These are phyloP conservation scores for Ampelomyces quisqualis DNA, from an alignment of 2,329 filamentous ascomycete genomes.

Conservation along the genomic window DNA sequence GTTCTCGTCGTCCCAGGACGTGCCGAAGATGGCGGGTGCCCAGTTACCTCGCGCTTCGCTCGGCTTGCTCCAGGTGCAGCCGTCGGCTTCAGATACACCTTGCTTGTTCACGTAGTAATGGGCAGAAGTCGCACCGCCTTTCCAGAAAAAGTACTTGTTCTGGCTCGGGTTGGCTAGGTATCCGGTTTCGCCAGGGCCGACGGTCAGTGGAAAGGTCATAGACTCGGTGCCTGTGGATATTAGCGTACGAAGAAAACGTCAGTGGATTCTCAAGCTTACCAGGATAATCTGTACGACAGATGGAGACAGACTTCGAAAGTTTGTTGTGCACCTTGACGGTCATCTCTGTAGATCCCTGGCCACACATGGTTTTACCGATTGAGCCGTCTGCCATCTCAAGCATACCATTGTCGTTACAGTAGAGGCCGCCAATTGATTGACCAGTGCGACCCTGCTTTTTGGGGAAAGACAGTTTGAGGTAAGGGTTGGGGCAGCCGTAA, in stretches of 20 bases:
- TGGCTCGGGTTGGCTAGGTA: slow-evolving; percentile 75
- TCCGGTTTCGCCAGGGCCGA: slow-evolving; percentile 59
- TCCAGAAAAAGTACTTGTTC: slow-evolving; percentile 73
- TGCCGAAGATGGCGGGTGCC: slow-evolving; percentile 82
- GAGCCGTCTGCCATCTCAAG: slow-evolving; percentile 64
- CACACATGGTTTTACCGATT: slow-evolving; percentile 71
- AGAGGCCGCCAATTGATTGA: slow-evolving; percentile 85
- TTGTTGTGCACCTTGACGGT: slow-evolving; percentile 73
- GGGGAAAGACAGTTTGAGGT: slow-evolving; percentile 92
- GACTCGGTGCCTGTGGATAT: slow-evolving; percentile 63
- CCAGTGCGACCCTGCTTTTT: slow-evolving; percentile 71
- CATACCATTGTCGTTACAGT: slow-evolving; percentile 75
- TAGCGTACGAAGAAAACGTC: background rate
- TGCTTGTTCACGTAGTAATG: slow-evolving; percentile 96
- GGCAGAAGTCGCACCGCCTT: slow-evolving; percentile 73
- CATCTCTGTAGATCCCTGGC: slow-evolving; percentile 64
- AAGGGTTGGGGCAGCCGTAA: slow-evolving; percentile 87
- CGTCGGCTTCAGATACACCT: slow-evolving; percentile 65
- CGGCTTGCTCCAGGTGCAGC: slow-evolving; percentile 73
- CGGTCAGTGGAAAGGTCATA: slow-evolving; percentile 76
- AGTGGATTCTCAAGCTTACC: slow-evolving; percentile 52
- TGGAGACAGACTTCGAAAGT: slow-evolving; percentile 63
- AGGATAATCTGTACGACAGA: slow-evolving; percentile 97
- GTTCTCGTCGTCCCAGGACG: slow-evolving; percentile 60
- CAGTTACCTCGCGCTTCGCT: slow-evolving; percentile 71